A percentile compares a stretch with the other conserved stretches of the same genome.
phyloP scores from a whole-genome alignment of 768 basidiomycete species.

The Phanerochaete sordida region DNA sequence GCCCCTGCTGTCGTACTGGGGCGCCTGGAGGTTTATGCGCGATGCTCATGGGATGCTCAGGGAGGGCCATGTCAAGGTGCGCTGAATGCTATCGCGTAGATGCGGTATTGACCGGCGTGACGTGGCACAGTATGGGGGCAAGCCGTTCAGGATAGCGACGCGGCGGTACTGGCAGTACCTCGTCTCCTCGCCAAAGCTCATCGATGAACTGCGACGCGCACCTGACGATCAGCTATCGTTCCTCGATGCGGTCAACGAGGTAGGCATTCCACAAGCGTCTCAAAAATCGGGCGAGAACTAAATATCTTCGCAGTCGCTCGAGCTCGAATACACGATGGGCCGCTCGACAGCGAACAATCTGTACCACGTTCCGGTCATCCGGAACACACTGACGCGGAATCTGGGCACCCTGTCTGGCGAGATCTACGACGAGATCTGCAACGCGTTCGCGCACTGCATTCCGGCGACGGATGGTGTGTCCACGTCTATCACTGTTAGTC shows the following conservation, averaged over 20 bases:
- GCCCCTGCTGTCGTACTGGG: background rate
- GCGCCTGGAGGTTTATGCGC: background rate
- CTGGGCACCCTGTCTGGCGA: slow-evolving; percentile 12
- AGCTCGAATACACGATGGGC: slow-evolving; percentile 4
- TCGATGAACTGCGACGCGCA: slow-evolving; percentile 40
- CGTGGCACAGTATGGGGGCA: slow-evolving; percentile 9
- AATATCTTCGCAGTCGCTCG: background rate
- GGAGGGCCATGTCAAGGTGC: slow-evolving; percentile 20
- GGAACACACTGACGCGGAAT: slow-evolving; percentile 1
- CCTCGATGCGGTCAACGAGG: slow-evolving; percentile 24
- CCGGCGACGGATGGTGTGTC: slow-evolving; percentile 11
- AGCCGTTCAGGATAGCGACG: slow-evolving; percentile 41
- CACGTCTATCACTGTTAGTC: background rate
- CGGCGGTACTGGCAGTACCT: slow-evolving; percentile 51
- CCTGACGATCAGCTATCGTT: slow-evolving; percentile 37
- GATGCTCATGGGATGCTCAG: slow-evolving; percentile 9
- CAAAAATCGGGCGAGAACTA: no score
- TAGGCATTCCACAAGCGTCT: slow-evolving; percentile 29
- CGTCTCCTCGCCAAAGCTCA: slow-evolving; percentile 23
- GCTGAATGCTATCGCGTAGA: background rate
- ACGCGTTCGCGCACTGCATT: slow-evolving; percentile 14
- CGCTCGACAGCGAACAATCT: background rate
- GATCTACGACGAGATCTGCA: slow-evolving; percentile 17
- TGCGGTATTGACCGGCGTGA: no score
- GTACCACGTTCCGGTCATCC: slow-evolving; percentile 7